These are phyloP conservation scores for Penicillium sp. DNA, from an alignment of 2,329 filamentous ascomycete genomes.

Conservation along the genomic window DNA sequence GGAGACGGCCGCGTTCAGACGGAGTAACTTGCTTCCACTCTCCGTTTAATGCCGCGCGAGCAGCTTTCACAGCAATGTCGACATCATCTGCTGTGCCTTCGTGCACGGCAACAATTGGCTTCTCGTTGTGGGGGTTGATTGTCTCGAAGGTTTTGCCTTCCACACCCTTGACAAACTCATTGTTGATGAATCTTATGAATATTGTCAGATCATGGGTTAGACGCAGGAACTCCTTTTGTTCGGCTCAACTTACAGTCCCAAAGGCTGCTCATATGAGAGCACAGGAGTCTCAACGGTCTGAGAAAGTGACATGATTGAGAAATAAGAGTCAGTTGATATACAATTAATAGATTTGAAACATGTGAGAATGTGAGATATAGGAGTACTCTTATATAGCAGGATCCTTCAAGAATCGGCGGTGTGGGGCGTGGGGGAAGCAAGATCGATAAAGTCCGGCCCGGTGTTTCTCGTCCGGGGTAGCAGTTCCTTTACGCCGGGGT, in stretches of 20 bases:
- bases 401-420: too few relatives aligned
- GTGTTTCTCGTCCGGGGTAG: not conserved
- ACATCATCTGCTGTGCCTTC: conserved; percentile 6
- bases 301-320: not conserved
- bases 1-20: conserved; percentile 8
- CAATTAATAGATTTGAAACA: not conserved
- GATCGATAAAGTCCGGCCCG: conserved; percentile 5
- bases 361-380: not conserved
- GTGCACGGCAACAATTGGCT: conserved; percentile 6
- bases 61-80: conserved; percentile 7
- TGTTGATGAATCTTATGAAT: not conserved
- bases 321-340: not conserved
- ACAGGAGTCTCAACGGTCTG: not conserved
- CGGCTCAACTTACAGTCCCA: conserved; percentile 1
- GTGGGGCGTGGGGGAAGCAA: not conserved
- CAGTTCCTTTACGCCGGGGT: too few relatives aligned
- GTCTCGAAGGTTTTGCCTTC: conserved; percentile 4
- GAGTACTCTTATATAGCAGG: not conserved
- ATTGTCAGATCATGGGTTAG: not conserved
- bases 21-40: conserved; percentile 4
- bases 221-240: not conserved
- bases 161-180: conserved; percentile 6
- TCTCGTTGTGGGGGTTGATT: conserved; percentile 6
- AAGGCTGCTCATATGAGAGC: conserved; percentile 5
- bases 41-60: conserved; percentile 4